Base-by-base conservation (phyloP, 495 filamentous ascomycete species). In the Oidiodendron maius region DNA sequence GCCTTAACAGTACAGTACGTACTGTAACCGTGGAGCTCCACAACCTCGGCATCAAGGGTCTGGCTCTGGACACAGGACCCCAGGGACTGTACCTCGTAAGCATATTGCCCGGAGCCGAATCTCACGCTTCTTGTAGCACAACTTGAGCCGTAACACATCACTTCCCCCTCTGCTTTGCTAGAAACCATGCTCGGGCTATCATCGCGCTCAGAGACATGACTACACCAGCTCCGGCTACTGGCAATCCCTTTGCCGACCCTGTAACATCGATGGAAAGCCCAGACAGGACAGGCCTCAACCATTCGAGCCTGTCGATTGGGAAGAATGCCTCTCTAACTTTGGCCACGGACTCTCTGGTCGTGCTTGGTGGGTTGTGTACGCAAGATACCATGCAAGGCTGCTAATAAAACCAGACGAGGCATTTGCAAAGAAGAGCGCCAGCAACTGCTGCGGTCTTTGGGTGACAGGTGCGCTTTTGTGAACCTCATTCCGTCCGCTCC, bases 271-370 rank as follows among this genome's bases (percentile, higher is more conserved):
- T 55, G 32, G 53, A 51, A 42, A 61, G 40, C 53, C 50, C 47
- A 41, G 59, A 40, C 50, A 52, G 46, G 45, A 58, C 55, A 46
- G 64, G 48, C 44, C 53, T 50, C 55, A 67, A 40, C 46, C 70
- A 70, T 44, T 64, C 62, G 36, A 76, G 72, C 8, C 61, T 84
- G 44, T 62, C 68, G 18, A 72, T 83, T 26, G 81, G 74, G 57
- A 71, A 75, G 44, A 72, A 75, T 53, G 78, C 81, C 13, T 78
- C 77, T 2, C 61, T 87, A 48, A 83, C 78, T 8, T 63, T 87
- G 23, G 74, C 73, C n/a, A 77, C 74, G 1, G 80, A 85, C 53
- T 77, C 78, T 25, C 69, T 87, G 38, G 68, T 83, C 47, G 69
- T 87, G 10, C 62, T 80, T n/a, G 80, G 81, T 82, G 71, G 46